Conservation (phyloP, 768 basidiomycete genomes). For the Gymnopilus junonius region DNA sequence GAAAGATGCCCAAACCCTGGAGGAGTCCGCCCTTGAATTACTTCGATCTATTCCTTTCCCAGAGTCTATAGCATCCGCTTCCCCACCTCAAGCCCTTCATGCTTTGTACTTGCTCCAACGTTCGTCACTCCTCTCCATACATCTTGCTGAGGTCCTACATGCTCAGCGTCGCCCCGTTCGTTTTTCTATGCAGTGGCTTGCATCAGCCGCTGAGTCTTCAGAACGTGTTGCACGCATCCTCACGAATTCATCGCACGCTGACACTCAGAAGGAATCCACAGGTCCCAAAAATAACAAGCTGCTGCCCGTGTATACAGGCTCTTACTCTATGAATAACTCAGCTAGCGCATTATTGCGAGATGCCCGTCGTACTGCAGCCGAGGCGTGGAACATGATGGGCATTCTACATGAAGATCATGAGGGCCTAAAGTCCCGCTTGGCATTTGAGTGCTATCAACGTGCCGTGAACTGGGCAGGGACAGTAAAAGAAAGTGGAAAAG, state of each 20-base stretch:
- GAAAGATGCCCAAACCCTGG: slow-evolving; percentile 54
- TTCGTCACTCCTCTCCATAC: slow-evolving; percentile 71
- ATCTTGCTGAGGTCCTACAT: slow-evolving; percentile 74
- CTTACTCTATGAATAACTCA: slow-evolving; percentile 54
- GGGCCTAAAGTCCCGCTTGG: slow-evolving; percentile 39
- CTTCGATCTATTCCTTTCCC: slow-evolving; percentile 59
- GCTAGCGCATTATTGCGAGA: slow-evolving; percentile 67
- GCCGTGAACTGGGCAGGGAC: slow-evolving; percentile 73
- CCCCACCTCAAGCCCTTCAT: slow-evolving; percentile 67
- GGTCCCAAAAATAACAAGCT: slow-evolving; percentile 36
- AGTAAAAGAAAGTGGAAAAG: slow-evolving; percentile 36
- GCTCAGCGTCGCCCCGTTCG: slow-evolving; percentile 45
- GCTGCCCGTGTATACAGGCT: slow-evolving; percentile 47
- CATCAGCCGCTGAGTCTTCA: slow-evolving; percentile 67
- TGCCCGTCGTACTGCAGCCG: slow-evolving; percentile 69
- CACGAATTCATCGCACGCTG: slow-evolving; percentile 46
- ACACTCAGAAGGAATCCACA: slow-evolving; percentile 21
- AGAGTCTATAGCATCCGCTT: slow-evolving; percentile 42
- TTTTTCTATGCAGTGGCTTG: slow-evolving; percentile 59
- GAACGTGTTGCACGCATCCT: slow-evolving; percentile 65
- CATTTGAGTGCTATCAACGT: slow-evolving; percentile 68
- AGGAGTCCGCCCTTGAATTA: slow-evolving; percentile 59
- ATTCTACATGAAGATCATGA: slow-evolving; percentile 56
- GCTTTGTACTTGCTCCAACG: slow-evolving; percentile 71
- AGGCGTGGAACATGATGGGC: slow-evolving; percentile 78